Evolutionary conservation across 2,329 filamentous ascomycete species (phyloP).

Genomic region (Nigrograna mackinnonii): DNA sequence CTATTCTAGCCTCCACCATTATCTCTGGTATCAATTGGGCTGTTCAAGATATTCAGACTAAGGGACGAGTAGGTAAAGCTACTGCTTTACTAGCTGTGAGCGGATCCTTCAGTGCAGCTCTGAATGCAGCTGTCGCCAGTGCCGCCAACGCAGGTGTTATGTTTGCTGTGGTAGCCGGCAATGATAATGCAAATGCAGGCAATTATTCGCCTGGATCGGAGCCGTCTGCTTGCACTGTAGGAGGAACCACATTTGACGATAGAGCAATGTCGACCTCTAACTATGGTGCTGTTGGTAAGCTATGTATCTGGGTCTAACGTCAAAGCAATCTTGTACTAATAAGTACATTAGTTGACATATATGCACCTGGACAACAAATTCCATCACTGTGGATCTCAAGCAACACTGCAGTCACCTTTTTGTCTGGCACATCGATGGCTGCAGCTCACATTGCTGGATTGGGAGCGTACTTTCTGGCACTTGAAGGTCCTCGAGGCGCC

Average conservation of each 20-base stretch:
- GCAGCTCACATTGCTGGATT: conserved; percentile 26
- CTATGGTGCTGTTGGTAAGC: conserved; percentile 14
- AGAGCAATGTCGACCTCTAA: conserved; percentile 13
- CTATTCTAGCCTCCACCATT: conserved; percentile 6
- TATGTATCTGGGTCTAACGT: conserved; percentile 17
- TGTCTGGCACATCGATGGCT: conserved; percentile 22
- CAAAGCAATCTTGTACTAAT: conserved; percentile 9
- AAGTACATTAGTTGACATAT: conserved; percentile 30
- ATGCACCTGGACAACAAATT: conserved; percentile 34
- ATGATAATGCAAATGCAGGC: conserved; percentile 20
- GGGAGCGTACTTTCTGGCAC: conserved; percentile 18
- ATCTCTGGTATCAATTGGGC: conserved; percentile 21
- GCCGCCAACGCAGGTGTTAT: conserved; percentile 28
- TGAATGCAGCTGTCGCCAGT: conserved; percentile 27
- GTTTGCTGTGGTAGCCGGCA: conserved; percentile 30
- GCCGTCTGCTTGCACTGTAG: conserved; percentile 34
- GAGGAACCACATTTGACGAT: conserved; percentile 13
- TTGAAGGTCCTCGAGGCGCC: conserved; percentile 19
- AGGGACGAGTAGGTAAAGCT: conserved; percentile 19
- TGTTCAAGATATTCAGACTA: conserved; percentile 17
- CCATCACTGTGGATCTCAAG: conserved; percentile 46
- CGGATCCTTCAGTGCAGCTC: conserved; percentile 18
- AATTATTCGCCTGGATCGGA: conserved; percentile 31
- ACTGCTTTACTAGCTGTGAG: conserved; percentile 20
- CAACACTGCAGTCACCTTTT: conserved; percentile 15